phyloP scores from a whole-genome alignment of 2,329 filamentous ascomycete genomes.

The Ophiostoma piceae region DNA sequence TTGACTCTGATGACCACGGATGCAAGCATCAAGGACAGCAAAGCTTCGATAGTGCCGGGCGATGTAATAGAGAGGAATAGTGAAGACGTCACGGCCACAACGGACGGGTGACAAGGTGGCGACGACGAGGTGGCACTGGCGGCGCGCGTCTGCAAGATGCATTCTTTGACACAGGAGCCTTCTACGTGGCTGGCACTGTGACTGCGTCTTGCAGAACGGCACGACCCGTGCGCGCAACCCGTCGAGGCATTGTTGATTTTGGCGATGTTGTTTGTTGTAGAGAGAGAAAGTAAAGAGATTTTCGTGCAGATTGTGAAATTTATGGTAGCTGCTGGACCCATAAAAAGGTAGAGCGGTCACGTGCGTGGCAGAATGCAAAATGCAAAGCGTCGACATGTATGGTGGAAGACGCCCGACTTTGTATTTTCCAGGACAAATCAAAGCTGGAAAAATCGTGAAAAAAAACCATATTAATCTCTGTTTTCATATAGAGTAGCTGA shows the following conservation, averaged over 20 bases:
- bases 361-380: background rate
- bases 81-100: conserved; percentile 8
- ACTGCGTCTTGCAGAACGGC: conserved; percentile 3
- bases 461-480: background rate
- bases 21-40: conserved; percentile 52
- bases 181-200: background rate
- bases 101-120: background rate
- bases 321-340: conserved; percentile 11
- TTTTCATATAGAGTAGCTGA: too few relatives aligned
- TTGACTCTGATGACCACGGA: conserved; percentile 77
- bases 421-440: too few relatives aligned
- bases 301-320: conserved; percentile 19
- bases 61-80: background rate
- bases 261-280: conserved; percentile 4
- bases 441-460: background rate
- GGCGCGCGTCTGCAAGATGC: background rate
- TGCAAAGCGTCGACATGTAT: background rate
- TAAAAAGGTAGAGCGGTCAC: background rate
- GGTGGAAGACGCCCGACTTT: too few relatives aligned
- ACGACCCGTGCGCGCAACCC: background rate
- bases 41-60: conserved; percentile 84
- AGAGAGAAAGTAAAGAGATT: conserved; percentile 15
- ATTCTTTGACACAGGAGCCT: background rate
- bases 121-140: background rate
- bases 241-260: background rate